Conservation (phyloP, 768 basidiomycete genomes). For the Mycena amicta region DNA sequence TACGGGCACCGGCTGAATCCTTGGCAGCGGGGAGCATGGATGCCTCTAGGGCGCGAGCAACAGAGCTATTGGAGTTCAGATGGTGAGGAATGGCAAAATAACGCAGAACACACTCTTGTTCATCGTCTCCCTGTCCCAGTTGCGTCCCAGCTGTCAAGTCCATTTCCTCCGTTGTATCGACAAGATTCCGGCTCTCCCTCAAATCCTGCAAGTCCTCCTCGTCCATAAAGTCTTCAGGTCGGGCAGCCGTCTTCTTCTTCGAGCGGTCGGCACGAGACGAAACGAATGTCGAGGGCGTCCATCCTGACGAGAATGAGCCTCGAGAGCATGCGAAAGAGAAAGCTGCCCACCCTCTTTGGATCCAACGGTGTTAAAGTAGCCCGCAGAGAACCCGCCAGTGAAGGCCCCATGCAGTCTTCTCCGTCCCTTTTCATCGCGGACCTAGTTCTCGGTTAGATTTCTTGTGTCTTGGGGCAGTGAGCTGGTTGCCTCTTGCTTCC, state of each 20-base stretch:
- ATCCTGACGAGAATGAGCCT: conserved; percentile 58
- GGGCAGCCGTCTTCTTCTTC: conserved; percentile 57
- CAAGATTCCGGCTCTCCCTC: conserved; percentile 69
- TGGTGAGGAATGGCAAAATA: conserved; percentile 2
- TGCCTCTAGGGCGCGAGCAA: conserved; percentile 62
- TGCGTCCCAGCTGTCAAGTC: conserved; percentile 63
- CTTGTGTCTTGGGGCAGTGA: not conserved
- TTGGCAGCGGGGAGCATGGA: conserved; percentile 74
- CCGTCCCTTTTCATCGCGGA: conserved; percentile 91
- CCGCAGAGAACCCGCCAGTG: conserved; percentile 97
- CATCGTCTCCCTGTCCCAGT: conserved; percentile 39
- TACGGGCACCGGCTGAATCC: conserved; percentile 80
- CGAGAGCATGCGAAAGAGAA: not conserved
- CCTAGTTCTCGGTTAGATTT: conserved; percentile 44
- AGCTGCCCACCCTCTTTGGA: conserved; percentile 83
- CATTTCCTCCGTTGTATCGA: conserved; percentile 82
- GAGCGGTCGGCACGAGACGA: conserved; percentile 83
- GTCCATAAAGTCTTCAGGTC: conserved; percentile 97
- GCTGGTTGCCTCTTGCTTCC: conserved; percentile 87
- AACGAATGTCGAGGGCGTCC: conserved; percentile 90
- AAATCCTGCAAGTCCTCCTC: conserved; percentile 92
- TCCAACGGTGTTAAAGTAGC: conserved; percentile 95
- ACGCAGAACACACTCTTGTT: conserved; percentile 53
- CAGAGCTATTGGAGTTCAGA: conserved; percentile 45
- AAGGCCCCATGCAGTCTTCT: conserved; percentile 96